Conservation (phyloP, 2,329 filamentous ascomycete genomes). For the Pseudogymnoascus sp. region DNA sequence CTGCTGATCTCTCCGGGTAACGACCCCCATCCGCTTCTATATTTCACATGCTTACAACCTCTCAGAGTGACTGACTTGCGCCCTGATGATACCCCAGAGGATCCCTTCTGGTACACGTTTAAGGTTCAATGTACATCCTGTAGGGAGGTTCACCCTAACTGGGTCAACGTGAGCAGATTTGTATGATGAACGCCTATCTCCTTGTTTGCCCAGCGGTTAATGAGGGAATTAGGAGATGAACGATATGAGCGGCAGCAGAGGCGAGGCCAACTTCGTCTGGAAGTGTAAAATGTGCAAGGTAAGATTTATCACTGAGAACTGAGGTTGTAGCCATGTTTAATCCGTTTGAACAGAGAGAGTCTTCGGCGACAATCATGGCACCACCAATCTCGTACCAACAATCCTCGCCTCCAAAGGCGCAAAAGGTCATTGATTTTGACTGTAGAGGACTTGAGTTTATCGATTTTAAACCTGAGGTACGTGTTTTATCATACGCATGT, state of each 20-base stretch:
- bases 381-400: conserved; percentile 66
- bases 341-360: conserved; percentile 55
- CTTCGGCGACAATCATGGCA: conserved; percentile 75
- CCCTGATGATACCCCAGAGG: conserved; percentile 72
- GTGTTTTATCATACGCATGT: conserved; percentile 21
- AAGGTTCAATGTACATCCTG: conserved; percentile 98
- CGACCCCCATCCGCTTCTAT: conserved; percentile 19
- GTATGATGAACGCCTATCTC: conserved; percentile 38
- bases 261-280: conserved; percentile 99
- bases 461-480: conserved; percentile 83
- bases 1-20: conserved; percentile 64
- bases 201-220: conserved; percentile 10
- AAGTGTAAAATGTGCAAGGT: conserved; percentile 98
- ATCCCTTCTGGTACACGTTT: conserved; percentile 95
- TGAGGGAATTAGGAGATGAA: conserved; percentile 61
- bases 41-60: conserved; percentile 13
- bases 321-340: conserved; percentile 7
- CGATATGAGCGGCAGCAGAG: conserved; percentile 85
- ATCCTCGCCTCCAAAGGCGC: conserved; percentile 62
- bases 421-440: conserved; percentile 84
- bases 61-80: conserved; percentile 80
- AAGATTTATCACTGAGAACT: conserved; percentile 18
- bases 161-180: conserved; percentile 80
- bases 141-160: conserved; percentile 81
- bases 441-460: conserved; percentile 89